Evolutionary conservation across 345 rosid genomes (phyloP).

Genomic region (Eucalyptus erythrocorys): DNA sequence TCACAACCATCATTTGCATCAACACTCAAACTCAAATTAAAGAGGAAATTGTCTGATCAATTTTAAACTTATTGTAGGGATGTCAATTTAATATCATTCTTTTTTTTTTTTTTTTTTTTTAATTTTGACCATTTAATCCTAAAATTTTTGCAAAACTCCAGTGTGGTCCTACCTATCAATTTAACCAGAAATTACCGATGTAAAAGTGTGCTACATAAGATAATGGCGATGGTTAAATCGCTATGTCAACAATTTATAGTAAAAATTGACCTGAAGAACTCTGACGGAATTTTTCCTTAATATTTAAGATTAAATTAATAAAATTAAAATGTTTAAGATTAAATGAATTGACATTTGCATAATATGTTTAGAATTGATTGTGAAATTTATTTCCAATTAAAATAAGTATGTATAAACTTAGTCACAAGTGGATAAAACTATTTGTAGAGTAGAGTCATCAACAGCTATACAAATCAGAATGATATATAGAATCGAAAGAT

Average conservation of each 20-base stretch:
- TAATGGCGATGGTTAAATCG: no score
- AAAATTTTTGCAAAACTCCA: background rate
- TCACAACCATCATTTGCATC: background rate
- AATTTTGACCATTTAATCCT: accelerated
- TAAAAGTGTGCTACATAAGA: background rate
- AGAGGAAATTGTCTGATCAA: background rate
- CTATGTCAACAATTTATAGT: no score
- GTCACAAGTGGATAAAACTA: background rate
- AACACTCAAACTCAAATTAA: background rate
- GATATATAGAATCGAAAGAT: background rate
- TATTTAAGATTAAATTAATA: background rate
- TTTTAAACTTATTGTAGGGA: background rate
- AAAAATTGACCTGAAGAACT: background rate
- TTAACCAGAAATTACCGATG: accelerated
- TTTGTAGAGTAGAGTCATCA: background rate
- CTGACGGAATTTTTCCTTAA: background rate
- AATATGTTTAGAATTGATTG: background rate
- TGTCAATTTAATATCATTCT: background rate
- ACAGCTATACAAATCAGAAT: background rate
- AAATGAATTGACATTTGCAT: background rate
- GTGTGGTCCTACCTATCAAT: accelerated
- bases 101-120: accelerated
- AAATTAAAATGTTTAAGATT: background rate
- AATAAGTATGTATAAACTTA: background rate
- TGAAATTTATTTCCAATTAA: background rate